Percentiles rank a stretch among this genome's conserved stretches.
Evolutionary conservation across 441 rosid genomes (phyloP).

Genomic region (Arabidopsis hybrid): DNA sequence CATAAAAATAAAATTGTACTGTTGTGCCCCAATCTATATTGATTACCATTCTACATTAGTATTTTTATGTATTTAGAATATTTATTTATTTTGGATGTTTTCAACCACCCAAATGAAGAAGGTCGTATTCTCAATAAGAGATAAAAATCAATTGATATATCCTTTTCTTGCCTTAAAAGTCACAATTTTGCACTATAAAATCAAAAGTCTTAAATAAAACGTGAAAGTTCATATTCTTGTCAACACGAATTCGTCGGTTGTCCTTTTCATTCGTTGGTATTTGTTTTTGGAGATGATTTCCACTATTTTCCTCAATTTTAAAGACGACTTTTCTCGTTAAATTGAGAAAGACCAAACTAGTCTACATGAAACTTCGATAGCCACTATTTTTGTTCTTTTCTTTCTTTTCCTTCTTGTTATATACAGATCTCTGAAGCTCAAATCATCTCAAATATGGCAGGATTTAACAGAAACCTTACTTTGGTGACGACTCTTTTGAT

Average conservation of each 20-base stretch:
- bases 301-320: background rate
- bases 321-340: too few relatives aligned
- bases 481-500: constrained; percentile 27
- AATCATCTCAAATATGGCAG: constrained; percentile 31
- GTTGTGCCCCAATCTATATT: too few relatives aligned
- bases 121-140: constrained; percentile 12
- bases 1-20: too few relatives aligned
- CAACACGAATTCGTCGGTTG: background rate
- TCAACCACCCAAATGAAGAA: constrained; percentile 6
- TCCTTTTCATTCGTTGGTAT: background rate
- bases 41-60: too few relatives aligned
- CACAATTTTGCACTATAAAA: constrained; percentile 4
- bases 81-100: background rate
- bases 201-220: constrained; percentile 29
- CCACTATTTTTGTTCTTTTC: constrained; percentile 12
- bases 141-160: background rate
- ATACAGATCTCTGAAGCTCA: constrained; percentile 16
- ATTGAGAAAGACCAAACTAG: background rate
- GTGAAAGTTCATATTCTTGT: constrained; percentile 9
- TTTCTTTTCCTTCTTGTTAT: background rate
- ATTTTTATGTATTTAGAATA: too few relatives aligned
- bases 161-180: constrained; percentile 17
- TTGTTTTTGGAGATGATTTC: too few relatives aligned
- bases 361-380: background rate
- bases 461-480: constrained; percentile 29